A percentile compares a stretch with the other conserved stretches of the same genome.
These are phyloP conservation scores for Fusarium buxicola DNA, from an alignment of 2,329 filamentous ascomycete species.

Conservation along the genomic window DNA sequence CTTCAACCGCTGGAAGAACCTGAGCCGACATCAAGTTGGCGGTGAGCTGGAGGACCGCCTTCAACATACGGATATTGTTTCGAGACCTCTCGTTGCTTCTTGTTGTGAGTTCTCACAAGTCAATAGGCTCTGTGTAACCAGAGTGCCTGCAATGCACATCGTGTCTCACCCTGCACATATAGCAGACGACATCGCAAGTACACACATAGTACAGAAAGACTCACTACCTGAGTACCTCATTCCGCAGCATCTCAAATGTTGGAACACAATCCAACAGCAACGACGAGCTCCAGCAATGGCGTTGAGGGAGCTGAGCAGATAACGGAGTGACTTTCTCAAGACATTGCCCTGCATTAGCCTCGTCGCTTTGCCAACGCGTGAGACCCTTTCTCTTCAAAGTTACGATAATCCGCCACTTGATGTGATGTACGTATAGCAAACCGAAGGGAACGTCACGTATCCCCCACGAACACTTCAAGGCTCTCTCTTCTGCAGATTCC, in stretches of 20 bases:
- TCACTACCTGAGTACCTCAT: not conserved
- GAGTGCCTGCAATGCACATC: not conserved
- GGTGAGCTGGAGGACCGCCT: not conserved
- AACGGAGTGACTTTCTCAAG: not conserved
- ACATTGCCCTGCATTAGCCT: constrained; percentile 2
- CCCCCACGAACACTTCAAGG: not conserved
- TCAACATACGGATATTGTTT: constrained; percentile 5
- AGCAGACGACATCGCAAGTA: not conserved
- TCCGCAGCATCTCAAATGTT: too few species aligned
- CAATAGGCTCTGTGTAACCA: not conserved
- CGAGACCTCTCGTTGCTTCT: not conserved
- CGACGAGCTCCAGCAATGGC: not conserved
- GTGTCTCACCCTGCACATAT: not conserved
- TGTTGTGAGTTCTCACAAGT: constrained; percentile 13
- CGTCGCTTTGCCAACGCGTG: constrained; percentile 13
- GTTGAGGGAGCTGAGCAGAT: not conserved
- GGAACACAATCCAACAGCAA: not conserved
- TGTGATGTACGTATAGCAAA: constrained; percentile 4
- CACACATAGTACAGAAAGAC: not conserved
- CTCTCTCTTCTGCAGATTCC: not conserved
- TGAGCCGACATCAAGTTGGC: not conserved
- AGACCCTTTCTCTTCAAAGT: constrained; percentile 9
- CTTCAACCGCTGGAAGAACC: not conserved
- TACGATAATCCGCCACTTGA: constrained; percentile 3
- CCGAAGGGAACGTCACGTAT: constrained; percentile 4